Conservation (phyloP, 768 basidiomycete species). For the Mycena alexandri region DNA sequence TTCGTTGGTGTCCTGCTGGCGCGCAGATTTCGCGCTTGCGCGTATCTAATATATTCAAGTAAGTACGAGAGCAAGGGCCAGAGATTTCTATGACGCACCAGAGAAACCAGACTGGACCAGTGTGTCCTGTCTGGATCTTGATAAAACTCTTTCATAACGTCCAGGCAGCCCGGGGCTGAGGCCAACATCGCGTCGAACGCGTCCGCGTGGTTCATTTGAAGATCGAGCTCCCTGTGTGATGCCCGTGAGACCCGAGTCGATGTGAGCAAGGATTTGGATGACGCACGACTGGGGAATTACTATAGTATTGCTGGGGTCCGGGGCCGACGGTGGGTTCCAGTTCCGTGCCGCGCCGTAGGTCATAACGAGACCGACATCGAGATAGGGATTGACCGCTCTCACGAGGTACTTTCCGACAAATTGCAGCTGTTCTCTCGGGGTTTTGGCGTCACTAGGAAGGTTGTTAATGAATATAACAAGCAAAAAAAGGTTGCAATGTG, state of each 20-base stretch:
- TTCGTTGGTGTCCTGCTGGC: neutral
- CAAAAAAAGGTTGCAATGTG: no score
- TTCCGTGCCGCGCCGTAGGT: constrained; percentile 4
- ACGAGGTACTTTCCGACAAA: neutral
- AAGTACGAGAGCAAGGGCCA: no score
- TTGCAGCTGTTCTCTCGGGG: neutral
- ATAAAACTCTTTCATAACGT: neutral
- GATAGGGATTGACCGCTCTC: neutral
- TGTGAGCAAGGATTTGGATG: neutral
- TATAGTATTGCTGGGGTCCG: neutral
- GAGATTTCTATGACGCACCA: neutral
- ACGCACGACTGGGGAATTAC: neutral
- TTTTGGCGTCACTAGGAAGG: no score
- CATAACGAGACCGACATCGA: neutral
- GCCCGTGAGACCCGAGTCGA: neutral
- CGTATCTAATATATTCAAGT: neutral
- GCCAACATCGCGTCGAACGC: constrained; percentile 9
- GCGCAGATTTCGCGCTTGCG: neutral
- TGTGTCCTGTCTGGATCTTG: neutral
- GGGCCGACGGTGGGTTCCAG: neutral
- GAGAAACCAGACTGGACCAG: neutral
- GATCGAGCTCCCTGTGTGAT: neutral
- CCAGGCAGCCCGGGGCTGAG: neutral
- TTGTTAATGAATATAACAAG: no score
- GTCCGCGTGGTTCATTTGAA: neutral